Evolutionary conservation across 2,329 filamentous ascomycete genomes (phyloP), one percentile per base, ranked within the genome.

Genomic region (Amesomyces nigricolor): DNA sequence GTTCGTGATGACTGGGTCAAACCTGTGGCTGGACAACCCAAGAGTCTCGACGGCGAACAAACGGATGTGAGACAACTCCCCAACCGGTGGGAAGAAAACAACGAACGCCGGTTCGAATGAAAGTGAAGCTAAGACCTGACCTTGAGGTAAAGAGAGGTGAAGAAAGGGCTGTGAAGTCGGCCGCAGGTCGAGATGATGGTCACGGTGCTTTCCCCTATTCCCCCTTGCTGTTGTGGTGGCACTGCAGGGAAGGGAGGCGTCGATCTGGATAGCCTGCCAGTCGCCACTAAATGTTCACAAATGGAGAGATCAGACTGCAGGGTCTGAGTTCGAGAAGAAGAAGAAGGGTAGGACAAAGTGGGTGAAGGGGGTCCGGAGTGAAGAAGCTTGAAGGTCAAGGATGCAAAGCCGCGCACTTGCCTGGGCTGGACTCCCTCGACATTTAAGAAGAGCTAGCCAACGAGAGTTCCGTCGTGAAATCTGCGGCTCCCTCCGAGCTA

Each of bases 401-500:
- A 51, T 26, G 30, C 50, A 50, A 13, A 53, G 45, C 46, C 46
- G 39, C 45, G 49, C 49, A 13, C 47, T 46, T 30, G 35, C 32
- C 47, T 19, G 17, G 17, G 16, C 45, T 35, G 32, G 32, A 35
- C 32, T 3, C 44, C 44, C 19, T n/a, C 39, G 8, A 26, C 40
- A 38, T 58, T 50, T 53, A 45, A 40, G 17, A 50, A n/a, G n/a
- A 22, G 22, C 19, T 7, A 13, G 29, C 11, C 16, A 45, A 29
- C 47, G 26, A n/a, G 17, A 10, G 52, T 53, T 19, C 5, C 53
- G 48, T 54, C 40, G 47, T 49, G 35, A 32, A 44, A 42, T 16
- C 9, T 35, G 29, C 50, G 55, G 56, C 38, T 48, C 51, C 47
- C 50, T 52, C 53, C 57, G n/a, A 54, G 45, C 39, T 43, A 49